Conservation (phyloP, 176 grass and related monocot genomes). For the Areca catechu region DNA sequence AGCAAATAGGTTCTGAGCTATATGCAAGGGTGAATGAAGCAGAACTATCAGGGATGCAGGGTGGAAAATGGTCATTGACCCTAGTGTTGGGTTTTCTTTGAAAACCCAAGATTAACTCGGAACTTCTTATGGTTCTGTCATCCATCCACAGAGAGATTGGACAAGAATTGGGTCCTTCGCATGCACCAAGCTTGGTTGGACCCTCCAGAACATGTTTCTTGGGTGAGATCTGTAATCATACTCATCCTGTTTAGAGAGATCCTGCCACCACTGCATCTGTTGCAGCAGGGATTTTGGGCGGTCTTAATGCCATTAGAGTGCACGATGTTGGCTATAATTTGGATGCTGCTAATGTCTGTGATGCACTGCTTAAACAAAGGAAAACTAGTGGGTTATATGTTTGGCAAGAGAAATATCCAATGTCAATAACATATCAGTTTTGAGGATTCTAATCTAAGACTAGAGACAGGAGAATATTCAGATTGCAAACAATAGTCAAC, state of each 20-base stretch:
- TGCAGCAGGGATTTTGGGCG: slow-evolving; percentile 36
- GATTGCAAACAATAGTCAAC: too few relatives aligned
- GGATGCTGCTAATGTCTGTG: slow-evolving; percentile 52
- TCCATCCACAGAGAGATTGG: slow-evolving; percentile 46
- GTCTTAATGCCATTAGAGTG: slow-evolving; percentile 68
- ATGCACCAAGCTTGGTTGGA: slow-evolving; percentile 61
- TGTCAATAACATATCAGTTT: too few relatives aligned
- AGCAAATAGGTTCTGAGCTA: slow-evolving; percentile 67
- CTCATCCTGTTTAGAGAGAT: slow-evolving; percentile 57
- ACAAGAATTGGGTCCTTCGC: slow-evolving; percentile 59
- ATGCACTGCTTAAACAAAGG: slow-evolving; percentile 8
- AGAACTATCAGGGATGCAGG: slow-evolving; percentile 53
- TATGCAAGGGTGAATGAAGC: slow-evolving; percentile 36
- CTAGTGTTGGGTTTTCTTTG: slow-evolving; percentile 66
- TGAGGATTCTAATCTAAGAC: too few relatives aligned
- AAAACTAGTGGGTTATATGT: too few relatives aligned
- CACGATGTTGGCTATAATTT: slow-evolving; percentile 52
- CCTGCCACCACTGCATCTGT: slow-evolving; percentile 31
- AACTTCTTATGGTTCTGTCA: slow-evolving; percentile 39
- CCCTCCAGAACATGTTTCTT: slow-evolving; percentile 66
- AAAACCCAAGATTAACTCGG: slow-evolving; percentile 34
- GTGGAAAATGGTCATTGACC: slow-evolving; percentile 82
- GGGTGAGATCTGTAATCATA: slow-evolving; percentile 47
- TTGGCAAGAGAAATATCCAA: too few relatives aligned
- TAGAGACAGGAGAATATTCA: too few relatives aligned